Conservation (phyloP, 805 yeast genomes). For the Sugiyamaella floridensis region DNA sequence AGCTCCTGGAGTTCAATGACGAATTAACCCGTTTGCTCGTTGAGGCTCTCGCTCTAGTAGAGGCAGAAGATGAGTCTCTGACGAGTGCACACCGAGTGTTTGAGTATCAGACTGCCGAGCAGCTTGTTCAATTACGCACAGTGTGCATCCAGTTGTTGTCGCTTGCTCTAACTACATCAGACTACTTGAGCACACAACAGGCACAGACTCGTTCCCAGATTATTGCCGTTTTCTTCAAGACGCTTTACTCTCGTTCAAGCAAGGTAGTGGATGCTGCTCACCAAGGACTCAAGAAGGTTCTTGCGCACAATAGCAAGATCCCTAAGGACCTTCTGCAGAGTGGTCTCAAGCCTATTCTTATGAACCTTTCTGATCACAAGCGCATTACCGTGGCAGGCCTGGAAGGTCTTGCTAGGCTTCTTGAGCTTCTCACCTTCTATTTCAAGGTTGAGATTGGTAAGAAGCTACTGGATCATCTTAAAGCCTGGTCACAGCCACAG, state of each 20-base stretch:
- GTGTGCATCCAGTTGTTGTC: slow-evolving; percentile 83
- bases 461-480: slow-evolving; percentile 82
- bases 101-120: slow-evolving; percentile 84
- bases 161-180: slow-evolving; percentile 76
- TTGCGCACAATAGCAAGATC: slow-evolving; percentile 77
- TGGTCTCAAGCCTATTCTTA: slow-evolving; percentile 89
- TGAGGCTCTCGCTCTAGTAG: slow-evolving; percentile 90
- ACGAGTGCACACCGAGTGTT: slow-evolving; percentile 80
- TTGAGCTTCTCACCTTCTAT: slow-evolving; percentile 82
- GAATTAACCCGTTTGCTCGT: slow-evolving; percentile 77
- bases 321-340: slow-evolving; percentile 94
- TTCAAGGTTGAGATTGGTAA: slow-evolving; percentile 96
- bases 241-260: slow-evolving; percentile 75
- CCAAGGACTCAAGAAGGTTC: slow-evolving; percentile 72
- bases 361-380: slow-evolving; percentile 91
- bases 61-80: slow-evolving; percentile 94
- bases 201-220: slow-evolving; percentile 66
- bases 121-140: slow-evolving; percentile 76
- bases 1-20: slow-evolving; percentile 81
- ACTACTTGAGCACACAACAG: slow-evolving; percentile 62
- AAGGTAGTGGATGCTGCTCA: slow-evolving; percentile 92
- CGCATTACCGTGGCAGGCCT: slow-evolving; percentile 82
- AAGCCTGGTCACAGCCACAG: slow-evolving; percentile 91
- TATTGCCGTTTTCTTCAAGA: slow-evolving; percentile 89
- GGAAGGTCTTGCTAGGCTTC: slow-evolving; percentile 80